Percentiles rank a stretch among this genome's conserved stretches.
Evolutionary conservation across 2,329 filamentous ascomycete species (phyloP).

Genomic region (Akanthomyces uredinophilus): DNA sequence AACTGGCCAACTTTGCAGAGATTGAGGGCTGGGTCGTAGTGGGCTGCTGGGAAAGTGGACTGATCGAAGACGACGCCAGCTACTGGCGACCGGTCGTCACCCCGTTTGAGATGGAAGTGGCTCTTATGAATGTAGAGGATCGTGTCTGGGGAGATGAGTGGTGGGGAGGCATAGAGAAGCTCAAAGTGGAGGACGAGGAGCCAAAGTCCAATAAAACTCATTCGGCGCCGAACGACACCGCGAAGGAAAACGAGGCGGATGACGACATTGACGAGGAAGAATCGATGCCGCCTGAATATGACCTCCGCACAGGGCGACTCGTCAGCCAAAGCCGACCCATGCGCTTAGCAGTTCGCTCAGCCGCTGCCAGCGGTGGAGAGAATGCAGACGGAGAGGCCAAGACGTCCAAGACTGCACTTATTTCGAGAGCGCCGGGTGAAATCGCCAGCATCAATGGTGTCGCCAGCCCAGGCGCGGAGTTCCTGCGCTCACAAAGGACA

Average conservation of each 20-base stretch:
- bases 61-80: slow-evolving; percentile 75
- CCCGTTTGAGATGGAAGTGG: slow-evolving; percentile 85
- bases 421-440: slow-evolving; percentile 58
- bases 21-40: slow-evolving; percentile 96
- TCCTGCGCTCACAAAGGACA: slow-evolving; percentile 71
- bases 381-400: slow-evolving; percentile 17
- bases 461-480: slow-evolving; percentile 88
- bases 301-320: slow-evolving; percentile 81
- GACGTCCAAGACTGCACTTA: slow-evolving; percentile 37
- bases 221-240: slow-evolving; percentile 14
- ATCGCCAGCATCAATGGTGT: slow-evolving; percentile 78
- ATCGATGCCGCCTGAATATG: slow-evolving; percentile 83
- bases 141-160: slow-evolving; percentile 83
- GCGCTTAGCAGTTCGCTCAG: slow-evolving; percentile 29
- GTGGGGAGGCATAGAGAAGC: slow-evolving; percentile 76
- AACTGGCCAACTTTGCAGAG: slow-evolving; percentile 93
- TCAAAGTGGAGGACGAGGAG: neutral
- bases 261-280: slow-evolving; percentile 56
- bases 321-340: slow-evolving; percentile 75
- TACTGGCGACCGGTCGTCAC: slow-evolving; percentile 90
- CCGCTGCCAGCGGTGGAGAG: slow-evolving; percentile 11
- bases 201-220: slow-evolving; percentile 23
- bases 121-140: slow-evolving; percentile 67
- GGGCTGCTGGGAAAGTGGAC: slow-evolving; percentile 93
- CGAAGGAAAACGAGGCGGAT: slow-evolving; percentile 18